These are phyloP conservation scores for Fusarium falciforme DNA, from an alignment of 2,329 filamentous ascomycete species.

Conservation along the genomic window DNA sequence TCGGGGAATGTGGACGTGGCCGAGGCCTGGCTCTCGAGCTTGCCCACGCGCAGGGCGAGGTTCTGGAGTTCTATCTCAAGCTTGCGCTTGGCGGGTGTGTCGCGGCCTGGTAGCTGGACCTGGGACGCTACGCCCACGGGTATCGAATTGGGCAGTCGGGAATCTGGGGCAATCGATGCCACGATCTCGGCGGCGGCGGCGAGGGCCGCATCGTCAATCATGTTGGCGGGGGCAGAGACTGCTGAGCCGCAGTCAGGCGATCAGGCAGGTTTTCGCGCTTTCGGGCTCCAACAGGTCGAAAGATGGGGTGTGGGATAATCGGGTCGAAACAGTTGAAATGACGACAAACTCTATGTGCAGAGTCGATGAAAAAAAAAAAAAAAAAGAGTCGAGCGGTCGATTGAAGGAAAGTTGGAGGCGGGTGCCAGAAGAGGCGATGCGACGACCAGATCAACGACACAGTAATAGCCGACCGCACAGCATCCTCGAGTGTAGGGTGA, in stretches of 20 bases:
- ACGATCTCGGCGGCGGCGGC: conserved; percentile 66
- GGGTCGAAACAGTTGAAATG: background rate
- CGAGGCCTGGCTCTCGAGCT: conserved; percentile 82
- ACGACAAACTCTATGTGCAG: conserved; percentile 9
- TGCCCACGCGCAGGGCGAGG: conserved; percentile 80
- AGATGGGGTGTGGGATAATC: conserved; percentile 4
- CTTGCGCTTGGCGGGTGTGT: conserved; percentile 78
- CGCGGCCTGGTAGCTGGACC: conserved; percentile 80
- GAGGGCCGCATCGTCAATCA: conserved; percentile 68
- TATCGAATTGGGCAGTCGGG: conserved; percentile 53
- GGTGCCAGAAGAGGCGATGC: conserved; percentile 14
- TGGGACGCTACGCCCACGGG: conserved; percentile 58
- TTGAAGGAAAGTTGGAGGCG: conserved; percentile 10
- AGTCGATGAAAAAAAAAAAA: background rate
- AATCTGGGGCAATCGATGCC: conserved; percentile 61
- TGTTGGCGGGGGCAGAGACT: conserved; percentile 45
- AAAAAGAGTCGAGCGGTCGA: conserved; percentile 3
- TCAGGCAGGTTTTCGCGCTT: background rate
- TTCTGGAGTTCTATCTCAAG: conserved; percentile 87
- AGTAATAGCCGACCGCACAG: conserved; percentile 30
- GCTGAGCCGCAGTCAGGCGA: conserved; percentile 44
- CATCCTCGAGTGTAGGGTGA: conserved; percentile 32
- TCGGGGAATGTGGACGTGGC: conserved; percentile 75
- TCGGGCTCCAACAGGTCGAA: conserved; percentile 17
- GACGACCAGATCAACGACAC: conserved; percentile 32